A percentile compares a stretch with the other conserved stretches of the same genome.
Evolutionary conservation across 2,329 filamentous ascomycete genomes (phyloP).

Genomic region (Fusarium xyrophilum): DNA sequence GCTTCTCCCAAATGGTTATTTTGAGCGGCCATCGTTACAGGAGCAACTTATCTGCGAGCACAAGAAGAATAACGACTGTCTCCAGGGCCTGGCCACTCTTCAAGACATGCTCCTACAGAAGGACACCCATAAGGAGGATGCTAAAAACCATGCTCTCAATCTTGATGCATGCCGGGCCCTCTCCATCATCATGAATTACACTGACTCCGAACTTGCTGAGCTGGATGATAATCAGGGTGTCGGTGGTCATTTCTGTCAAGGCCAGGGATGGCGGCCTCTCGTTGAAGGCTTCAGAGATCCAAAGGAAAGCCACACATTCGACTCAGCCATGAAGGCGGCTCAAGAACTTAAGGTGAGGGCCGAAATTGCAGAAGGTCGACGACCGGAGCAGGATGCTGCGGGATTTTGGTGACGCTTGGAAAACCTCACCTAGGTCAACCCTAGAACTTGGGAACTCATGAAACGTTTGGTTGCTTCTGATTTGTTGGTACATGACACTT

Average conservation of each 20-base stretch:
- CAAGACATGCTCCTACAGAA: slow-evolving; percentile 1
- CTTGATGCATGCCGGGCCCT: slow-evolving; percentile 28
- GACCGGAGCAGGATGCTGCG: not conserved
- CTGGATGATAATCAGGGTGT: not conserved
- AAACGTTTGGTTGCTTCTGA: not conserved
- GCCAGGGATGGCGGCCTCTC: not conserved
- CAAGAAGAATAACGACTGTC: slow-evolving; percentile 42
- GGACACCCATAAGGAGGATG: not conserved
- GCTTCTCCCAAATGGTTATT: slow-evolving; percentile 17
- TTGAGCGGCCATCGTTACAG: slow-evolving; percentile 5
- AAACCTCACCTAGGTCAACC: not conserved
- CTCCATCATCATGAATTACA: not conserved
- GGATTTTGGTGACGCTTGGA: not conserved
- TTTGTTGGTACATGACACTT: not conserved
- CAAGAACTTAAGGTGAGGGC: not conserved
- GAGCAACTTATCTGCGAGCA: slow-evolving; percentile 36
- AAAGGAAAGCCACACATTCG: slow-evolving; percentile 3
- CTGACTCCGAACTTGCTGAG: not conserved
- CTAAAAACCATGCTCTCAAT: slow-evolving; percentile 18
- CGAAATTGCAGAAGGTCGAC: not conserved
- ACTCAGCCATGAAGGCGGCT: not conserved
- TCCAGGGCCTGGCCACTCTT: slow-evolving; percentile 43
- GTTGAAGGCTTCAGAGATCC: not conserved
- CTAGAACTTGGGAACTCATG: not conserved
- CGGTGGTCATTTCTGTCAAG: not conserved